Evolutionary conservation across 2,329 filamentous ascomycete species (phyloP), one percentile per base, ranked within the genome.

Genomic region (Sphaerulina musiva): DNA sequence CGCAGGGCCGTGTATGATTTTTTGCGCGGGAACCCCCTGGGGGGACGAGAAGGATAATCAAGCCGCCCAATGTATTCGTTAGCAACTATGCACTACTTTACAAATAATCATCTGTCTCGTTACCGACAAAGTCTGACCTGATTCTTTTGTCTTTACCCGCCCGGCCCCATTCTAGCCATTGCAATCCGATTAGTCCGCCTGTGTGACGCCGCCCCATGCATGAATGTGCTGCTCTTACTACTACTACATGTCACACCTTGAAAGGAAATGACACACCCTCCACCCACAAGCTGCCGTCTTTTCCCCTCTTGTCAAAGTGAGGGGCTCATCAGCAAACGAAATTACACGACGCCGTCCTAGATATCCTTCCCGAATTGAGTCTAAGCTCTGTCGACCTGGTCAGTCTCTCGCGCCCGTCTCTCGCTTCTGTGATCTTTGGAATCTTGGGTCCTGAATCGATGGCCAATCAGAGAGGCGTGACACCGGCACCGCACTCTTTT

Each of bases 241-340:
- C 44, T 54, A 54, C 29, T 50, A 54, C 57, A 59, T 51, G 6
- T 26, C 48, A 43, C 40, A 36, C 51, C 32, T 14, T 53, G 32
- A 40, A 44, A 43, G 12, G 12, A 38, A 38, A 11, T 8, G 12
- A 38, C 34, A 8, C 34, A 10, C 26, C 26, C 26, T 29, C 26
- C 5, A 26, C 34, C 34, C 20, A 20, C 20, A 2, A 20, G 34
- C 34, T 57, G 51, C 38, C 40, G 9, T 51, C 34, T 43, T 43
- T 48, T 46, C 57, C 56, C 58, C 51, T 56, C 58, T 60, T 50
- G 56, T 55, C 60, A 62, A 59, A 57, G 46, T 60, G 57, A 56
- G 59, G 57, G 57, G 53, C 46, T 48, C 57, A 56, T 38, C n/a
- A 32, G 32, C 32, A n/a, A 38, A 29, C 4, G 26, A 6, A 3